Base-by-base conservation (phyloP, 1,284 basidiomycete species). In the Irpex sp. region DNA sequence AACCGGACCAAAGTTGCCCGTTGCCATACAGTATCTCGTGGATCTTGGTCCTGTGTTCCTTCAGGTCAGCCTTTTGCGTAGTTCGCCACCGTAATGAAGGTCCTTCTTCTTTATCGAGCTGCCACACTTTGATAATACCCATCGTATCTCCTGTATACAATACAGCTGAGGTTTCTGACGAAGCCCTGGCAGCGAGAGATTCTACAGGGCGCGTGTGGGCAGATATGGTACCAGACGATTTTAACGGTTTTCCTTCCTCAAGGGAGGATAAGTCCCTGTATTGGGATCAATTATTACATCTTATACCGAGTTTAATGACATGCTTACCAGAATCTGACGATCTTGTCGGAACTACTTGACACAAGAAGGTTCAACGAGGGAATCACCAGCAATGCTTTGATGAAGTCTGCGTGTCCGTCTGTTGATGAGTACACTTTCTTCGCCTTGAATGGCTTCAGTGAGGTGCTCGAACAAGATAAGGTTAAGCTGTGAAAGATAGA, bases 261-360 rank as follows among this genome's bases (percentile, higher is more conserved):
- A 78, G 75, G 38, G 76, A 73, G 13, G 83, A 83, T 31, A 87
- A 74, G 70, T 92, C 87, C 91, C 91, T 93, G 65, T 4, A 58
- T 40, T 4, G 9, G 17, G 48, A 31, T n/a, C 5, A 13, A 62
- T 49, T 58, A 19, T 26, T 26, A 26, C 26, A 26, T 26, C 26
- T 26, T 26, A 26, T 26, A 26, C 26, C 26, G 26, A 26, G 26
- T 26, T 26, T 26, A 26, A 4, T 26, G 3, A 26, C 26, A 56
- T 57, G 66, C 76, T 57, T 67, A 94, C 96, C 96, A 98, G 65
- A 98, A 81, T 64, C 94, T 86, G 55, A 96, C 81, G 13, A 89
- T 86, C 70, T 96, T 95, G 76, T 99, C 97, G 5, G 96, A 97
- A 21, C 94, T 89, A 15, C 92, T 92, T 0, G 96, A 96, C 6